Evolutionary conservation across 345 rosid species (phyloP), one percentile per base, ranked within the genome.

Genomic region (Brassica cretica): DNA sequence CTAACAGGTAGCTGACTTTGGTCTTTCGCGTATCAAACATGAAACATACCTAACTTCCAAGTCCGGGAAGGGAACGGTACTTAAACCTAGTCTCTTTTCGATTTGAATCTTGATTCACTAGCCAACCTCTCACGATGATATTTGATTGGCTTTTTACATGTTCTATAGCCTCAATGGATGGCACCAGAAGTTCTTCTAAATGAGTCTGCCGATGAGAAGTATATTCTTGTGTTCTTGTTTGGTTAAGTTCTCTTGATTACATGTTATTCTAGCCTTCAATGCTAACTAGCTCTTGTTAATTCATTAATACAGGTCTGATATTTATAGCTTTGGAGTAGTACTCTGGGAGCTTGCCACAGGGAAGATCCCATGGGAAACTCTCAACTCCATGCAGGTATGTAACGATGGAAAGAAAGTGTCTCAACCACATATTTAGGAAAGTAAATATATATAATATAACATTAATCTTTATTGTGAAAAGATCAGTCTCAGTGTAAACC

Each of bases 91-190:
- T 2, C 12, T 61, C 79, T 75, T 14, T 12, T 56, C n/a, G 5
- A 39, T 58, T 62, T 29, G 14, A 37, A 53, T 53, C 75, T n/a
- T 63, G 55, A 49, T 49, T 49, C 4, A 14, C 3, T 5, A 49
- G 6, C 8, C 18, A 49, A 5, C 8, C 55, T 4, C 16, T 14
- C 18, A 14, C 7, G 5, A 14, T 75, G 72, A 59, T 55, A 15
- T 30, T 55, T 8, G 19, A 41, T 19, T 41, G 32, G 35, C 6
- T 10, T 39, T 66, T 18, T 82, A 69, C 51, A 6, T 66, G 53
- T 70, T 72, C 44, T 89, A 64, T 74, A 95, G 99, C 99, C 98
- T 83, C 99, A 95, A 78, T 94, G 98, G 98, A 94, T 94, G 98
- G 96, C 98, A 3, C 97, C 97, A 4, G 99, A 94, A 89, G 94